Conservation (phyloP, 139 green algal species). For the Astrephomene gubernaculifera region DNA sequence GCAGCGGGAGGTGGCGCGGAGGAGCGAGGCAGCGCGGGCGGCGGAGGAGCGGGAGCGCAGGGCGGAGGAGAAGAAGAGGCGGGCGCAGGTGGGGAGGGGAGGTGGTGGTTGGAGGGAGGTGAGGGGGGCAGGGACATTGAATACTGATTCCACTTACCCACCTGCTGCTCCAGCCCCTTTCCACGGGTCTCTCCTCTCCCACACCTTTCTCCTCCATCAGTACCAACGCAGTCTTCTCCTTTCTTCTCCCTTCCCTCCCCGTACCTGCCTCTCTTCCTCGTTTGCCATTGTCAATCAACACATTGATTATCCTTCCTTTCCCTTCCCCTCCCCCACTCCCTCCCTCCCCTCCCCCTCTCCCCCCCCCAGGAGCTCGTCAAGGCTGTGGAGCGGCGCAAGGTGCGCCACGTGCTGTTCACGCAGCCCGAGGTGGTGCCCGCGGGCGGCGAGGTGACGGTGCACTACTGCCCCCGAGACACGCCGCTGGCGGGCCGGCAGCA, state of each 20-base stretch:
- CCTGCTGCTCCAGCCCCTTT: neutral
- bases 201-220: neutral
- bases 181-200: neutral
- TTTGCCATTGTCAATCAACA: no score
- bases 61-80: conserved; percentile 45
- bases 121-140: neutral
- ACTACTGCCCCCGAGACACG: conserved; percentile 94
- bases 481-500: conserved; percentile 82
- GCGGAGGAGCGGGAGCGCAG: conserved; percentile 25
- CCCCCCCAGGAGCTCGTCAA: conserved; percentile 53
- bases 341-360: neutral
- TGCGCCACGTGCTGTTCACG: conserved; percentile 89
- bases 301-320: neutral
- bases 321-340: neutral
- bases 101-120: neutral
- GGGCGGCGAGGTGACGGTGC: conserved; percentile 83
- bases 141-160: neutral
- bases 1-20: conserved; percentile 36
- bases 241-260: neutral
- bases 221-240: neutral
- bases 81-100: conserved; percentile 47
- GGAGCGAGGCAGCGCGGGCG: conserved; percentile 37
- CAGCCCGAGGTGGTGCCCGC: conserved; percentile 78
- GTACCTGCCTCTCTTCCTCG: no score
- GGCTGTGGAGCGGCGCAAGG: conserved; percentile 68